Evolutionary conservation across 2,329 filamentous ascomycete species (phyloP).

Genomic region (Pleoardoris graminearum): DNA sequence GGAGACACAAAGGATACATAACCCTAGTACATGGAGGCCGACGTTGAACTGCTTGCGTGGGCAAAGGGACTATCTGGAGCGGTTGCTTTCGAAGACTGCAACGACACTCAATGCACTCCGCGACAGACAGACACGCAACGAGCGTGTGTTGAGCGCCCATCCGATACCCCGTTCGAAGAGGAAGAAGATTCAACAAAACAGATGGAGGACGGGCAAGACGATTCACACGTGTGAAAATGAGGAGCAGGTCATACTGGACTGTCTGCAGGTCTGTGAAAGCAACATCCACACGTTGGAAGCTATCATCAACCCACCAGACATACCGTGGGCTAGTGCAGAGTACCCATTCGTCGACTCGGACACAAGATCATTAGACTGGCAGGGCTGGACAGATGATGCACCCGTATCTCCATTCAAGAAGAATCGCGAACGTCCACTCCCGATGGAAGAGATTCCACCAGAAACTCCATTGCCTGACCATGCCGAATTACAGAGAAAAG

Average conservation of each 20-base stretch:
- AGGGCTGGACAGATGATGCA: constrained; percentile 34
- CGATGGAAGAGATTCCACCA: constrained; percentile 25
- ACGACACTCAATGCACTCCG: constrained; percentile 38
- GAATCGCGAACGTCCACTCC: constrained; percentile 13
- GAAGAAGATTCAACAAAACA: constrained; percentile 36
- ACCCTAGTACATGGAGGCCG: constrained; percentile 14
- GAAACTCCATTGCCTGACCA: constrained; percentile 16
- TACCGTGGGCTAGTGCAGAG: constrained; percentile 16
- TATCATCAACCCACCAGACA: constrained; percentile 15
- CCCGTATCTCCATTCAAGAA: constrained; percentile 29
- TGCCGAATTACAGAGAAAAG: background rate
- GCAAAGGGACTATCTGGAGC: constrained; percentile 32
- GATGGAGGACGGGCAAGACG: constrained; percentile 34
- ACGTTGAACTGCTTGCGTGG: constrained; percentile 21
- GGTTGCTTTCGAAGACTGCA: constrained; percentile 35
- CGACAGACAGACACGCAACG: constrained; percentile 34
- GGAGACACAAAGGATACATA: constrained; percentile 12
- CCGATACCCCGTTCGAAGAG: constrained; percentile 28
- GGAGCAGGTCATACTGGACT: constrained; percentile 35
- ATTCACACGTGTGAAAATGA: constrained; percentile 38
- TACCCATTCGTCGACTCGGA: constrained; percentile 23
- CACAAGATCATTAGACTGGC: constrained; percentile 33
- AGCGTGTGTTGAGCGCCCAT: constrained; percentile 22
- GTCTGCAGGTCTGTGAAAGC: constrained; percentile 34
- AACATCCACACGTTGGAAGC: constrained; percentile 36